These are phyloP conservation scores for Botrytis paeoniae DNA, from an alignment of 2,329 filamentous ascomycete species.

Conservation along the genomic window DNA sequence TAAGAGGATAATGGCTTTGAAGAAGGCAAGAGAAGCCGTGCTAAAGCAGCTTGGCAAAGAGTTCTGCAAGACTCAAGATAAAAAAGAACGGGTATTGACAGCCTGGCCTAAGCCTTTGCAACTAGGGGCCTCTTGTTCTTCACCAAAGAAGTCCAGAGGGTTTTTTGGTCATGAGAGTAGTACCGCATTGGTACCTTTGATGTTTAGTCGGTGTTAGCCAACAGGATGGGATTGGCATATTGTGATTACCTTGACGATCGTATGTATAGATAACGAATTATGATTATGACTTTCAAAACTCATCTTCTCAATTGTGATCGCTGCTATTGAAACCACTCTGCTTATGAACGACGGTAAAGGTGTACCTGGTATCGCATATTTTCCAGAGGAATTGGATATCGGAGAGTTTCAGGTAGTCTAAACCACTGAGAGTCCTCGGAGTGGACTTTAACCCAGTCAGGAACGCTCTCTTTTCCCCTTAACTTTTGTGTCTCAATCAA, in stretches of 20 bases:
- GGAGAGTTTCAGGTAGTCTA: conserved; percentile 62
- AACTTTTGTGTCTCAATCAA: conserved; percentile 51
- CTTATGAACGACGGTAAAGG: conserved; percentile 57
- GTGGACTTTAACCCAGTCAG: conserved; percentile 70
- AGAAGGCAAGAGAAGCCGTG: conserved; percentile 59
- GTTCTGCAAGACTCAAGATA: conserved; percentile 40
- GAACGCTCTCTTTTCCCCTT: conserved; percentile 34
- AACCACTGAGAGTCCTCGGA: conserved; percentile 84
- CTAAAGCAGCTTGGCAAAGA: conserved; percentile 56
- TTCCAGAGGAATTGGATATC: conserved; percentile 82
- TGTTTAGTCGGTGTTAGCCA: conserved; percentile 49
- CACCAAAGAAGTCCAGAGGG: conserved; percentile 26
- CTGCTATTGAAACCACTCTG: background rate
- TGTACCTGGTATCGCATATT: conserved; percentile 96
- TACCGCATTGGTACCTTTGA: conserved; percentile 56
- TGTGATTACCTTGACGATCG: conserved; percentile 7
- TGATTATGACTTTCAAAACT: conserved; percentile 15
- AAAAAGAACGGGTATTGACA: conserved; percentile 22
- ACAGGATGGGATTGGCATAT: conserved; percentile 10
- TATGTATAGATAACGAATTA: conserved; percentile 29
- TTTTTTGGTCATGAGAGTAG: conserved; percentile 46
- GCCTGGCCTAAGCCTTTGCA: conserved; percentile 12
- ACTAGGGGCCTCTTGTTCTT: conserved; percentile 25
- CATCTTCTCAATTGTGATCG: background rate
- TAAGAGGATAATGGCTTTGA: conserved; percentile 53